Conservation (phyloP, 768 basidiomycete genomes). For the Agrocybe praecox region DNA sequence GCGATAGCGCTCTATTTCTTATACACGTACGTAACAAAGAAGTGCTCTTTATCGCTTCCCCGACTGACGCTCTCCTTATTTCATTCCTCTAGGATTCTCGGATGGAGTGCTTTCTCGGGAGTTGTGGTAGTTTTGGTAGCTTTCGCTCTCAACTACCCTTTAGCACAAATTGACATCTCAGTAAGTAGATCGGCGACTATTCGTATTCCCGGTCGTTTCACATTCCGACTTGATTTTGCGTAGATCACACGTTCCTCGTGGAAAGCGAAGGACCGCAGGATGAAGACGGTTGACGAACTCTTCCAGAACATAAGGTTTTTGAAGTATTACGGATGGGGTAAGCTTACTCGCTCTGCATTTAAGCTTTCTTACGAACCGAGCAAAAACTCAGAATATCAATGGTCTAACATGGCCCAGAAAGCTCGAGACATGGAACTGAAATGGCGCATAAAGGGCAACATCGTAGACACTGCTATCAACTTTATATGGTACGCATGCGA, state of each 20-base stretch:
- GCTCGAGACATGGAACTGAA: constrained; percentile 64
- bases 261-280: constrained; percentile 68
- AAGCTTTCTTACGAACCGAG: not conserved
- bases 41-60: not conserved
- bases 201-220: not conserved
- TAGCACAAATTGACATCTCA: constrained; percentile 66
- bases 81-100: constrained; percentile 57
- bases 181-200: constrained; percentile 35
- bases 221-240: constrained; percentile 1
- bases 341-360: constrained; percentile 9
- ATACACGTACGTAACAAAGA: constrained; percentile 50
- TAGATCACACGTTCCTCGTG: constrained; percentile 60
- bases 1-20: constrained; percentile 71
- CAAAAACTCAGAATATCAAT: constrained; percentile 49
- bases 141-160: constrained; percentile 65
- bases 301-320: constrained; percentile 74
- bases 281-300: constrained; percentile 75
- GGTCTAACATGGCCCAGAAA: constrained; percentile 54
- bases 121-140: constrained; percentile 65
- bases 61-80: not conserved
- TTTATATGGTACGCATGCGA: constrained; percentile 61
- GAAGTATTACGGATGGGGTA: constrained; percentile 81
- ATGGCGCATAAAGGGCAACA: constrained; percentile 68
- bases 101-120: constrained; percentile 78
- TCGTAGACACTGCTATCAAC: constrained; percentile 59